phyloP scores from a whole-genome alignment of 78 protist genomes.

The Trichosphaerium sp. region DNA sequence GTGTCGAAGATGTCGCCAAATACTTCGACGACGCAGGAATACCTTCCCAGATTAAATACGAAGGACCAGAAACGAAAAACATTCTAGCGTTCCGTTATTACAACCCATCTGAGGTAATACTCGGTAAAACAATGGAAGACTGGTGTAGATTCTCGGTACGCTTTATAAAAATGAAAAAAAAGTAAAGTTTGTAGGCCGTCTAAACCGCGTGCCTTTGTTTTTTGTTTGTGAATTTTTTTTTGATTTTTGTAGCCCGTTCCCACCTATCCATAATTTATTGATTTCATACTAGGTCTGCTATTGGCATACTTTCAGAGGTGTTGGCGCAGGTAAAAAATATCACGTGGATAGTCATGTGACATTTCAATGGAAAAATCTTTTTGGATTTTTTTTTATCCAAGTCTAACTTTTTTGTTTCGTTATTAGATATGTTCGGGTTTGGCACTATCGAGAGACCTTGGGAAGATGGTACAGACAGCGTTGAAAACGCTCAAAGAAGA shows the following conservation, averaged over 20 bases:
- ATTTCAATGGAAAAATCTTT: too few relatives aligned
- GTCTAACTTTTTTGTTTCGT: too few relatives aligned
- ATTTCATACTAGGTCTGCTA: too few relatives aligned
- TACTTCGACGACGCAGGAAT: background rate
- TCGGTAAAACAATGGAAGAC: background rate
- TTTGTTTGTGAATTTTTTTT: too few relatives aligned
- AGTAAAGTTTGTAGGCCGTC: too few relatives aligned
- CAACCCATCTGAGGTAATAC: background rate
- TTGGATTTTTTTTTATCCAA: too few relatives aligned
- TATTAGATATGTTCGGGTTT: background rate
- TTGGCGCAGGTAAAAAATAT: background rate
- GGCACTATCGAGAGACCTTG: background rate
- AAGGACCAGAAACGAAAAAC: background rate
- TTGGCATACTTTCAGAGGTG: constrained; percentile 10
- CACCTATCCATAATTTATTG: too few relatives aligned
- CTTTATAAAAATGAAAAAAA: too few relatives aligned
- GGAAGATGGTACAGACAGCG: background rate
- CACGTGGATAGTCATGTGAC: too few relatives aligned
- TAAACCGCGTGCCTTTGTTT: too few relatives aligned
- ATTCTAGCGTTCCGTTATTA: background rate
- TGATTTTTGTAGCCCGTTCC: too few relatives aligned
- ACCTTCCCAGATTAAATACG: background rate
- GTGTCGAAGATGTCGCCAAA: too few relatives aligned
- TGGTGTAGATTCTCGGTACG: constrained; percentile 11
- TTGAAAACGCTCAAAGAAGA: background rate